These are phyloP conservation scores for Moringa oleifera DNA, from an alignment of 345 rosid genomes.

Conservation along the genomic window DNA sequence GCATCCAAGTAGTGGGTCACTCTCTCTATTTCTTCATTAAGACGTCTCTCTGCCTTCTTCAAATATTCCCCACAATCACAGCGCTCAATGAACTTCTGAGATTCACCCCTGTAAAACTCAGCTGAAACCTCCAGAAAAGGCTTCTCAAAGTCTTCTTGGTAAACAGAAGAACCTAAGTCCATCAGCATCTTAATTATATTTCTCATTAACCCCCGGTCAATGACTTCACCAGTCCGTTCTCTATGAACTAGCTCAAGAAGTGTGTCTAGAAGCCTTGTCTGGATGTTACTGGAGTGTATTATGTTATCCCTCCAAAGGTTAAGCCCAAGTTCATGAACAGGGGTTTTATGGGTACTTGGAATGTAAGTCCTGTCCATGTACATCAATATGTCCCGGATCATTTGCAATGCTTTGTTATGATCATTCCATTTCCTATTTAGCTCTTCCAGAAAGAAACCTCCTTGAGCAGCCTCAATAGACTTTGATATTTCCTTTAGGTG, in stretches of 20 bases:
- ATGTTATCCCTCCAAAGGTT: constrained; percentile 91
- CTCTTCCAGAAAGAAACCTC: constrained; percentile 86
- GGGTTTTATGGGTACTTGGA: constrained; percentile 68
- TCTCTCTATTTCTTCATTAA: constrained; percentile 94
- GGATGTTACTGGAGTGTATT: constrained; percentile 68
- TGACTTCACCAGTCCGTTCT: constrained; percentile 89
- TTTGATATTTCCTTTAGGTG: constrained; percentile 82
- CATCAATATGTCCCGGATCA: constrained; percentile 98
- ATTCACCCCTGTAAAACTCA: constrained; percentile 85
- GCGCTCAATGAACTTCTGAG: constrained; percentile 85
- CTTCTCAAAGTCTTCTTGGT: constrained; percentile 96
- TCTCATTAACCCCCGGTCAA: constrained; percentile 91
- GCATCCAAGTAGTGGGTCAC: constrained; percentile 86
- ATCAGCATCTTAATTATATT: constrained; percentile 85
- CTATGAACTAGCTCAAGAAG: constrained; percentile 79
- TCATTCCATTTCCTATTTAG: constrained; percentile 95
- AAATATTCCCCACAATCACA: constrained; percentile 95
- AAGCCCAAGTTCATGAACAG: constrained; percentile 91
- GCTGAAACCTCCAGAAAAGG: constrained; percentile 87
- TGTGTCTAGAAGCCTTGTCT: constrained; percentile 59
- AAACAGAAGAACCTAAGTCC: constrained; percentile 91
- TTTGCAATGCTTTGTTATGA: constrained; percentile 94
- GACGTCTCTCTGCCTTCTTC: constrained; percentile 87
- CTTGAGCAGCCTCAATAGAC: constrained; percentile 84
- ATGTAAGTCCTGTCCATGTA: constrained; percentile 97